phyloP scores from a whole-genome alignment of 148 eudicot genomes.

The Rhododendron mucronatum region DNA sequence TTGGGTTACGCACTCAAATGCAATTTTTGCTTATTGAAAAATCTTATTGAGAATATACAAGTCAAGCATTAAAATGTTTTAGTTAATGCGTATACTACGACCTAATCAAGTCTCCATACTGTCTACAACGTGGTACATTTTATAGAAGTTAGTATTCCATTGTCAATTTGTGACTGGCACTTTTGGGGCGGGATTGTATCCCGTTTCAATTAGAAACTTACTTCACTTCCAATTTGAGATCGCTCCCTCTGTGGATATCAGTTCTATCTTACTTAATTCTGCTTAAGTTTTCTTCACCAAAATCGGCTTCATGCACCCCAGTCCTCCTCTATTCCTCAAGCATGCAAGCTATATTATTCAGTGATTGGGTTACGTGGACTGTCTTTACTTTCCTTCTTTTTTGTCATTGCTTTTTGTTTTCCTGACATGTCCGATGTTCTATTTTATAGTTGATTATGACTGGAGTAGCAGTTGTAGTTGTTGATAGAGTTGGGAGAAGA shows the following conservation, averaged over 20 bases:
- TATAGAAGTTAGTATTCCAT: neutral
- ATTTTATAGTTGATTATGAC: conserved; percentile 73
- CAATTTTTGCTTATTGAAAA: neutral
- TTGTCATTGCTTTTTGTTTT: neutral
- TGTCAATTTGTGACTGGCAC: neutral
- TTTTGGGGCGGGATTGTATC: neutral
- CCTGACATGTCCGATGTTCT: neutral
- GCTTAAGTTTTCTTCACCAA: neutral
- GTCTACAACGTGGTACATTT: neutral
- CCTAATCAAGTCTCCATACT: neutral
- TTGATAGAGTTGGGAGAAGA: conserved; percentile 94
- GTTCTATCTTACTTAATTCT: neutral
- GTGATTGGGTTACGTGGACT: neutral
- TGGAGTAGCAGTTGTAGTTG: conserved; percentile 69
- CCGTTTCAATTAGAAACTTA: neutral
- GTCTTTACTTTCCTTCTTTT: neutral
- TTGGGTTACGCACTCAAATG: neutral
- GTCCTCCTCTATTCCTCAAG: neutral
- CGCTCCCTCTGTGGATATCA: neutral
- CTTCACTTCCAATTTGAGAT: neutral
- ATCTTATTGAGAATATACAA: neutral
- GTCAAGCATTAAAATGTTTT: neutral
- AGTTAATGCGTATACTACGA: neutral
- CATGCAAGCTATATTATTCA: neutral
- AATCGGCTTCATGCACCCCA: neutral